Percentiles rank a stretch among this genome's conserved stretches.
Evolutionary conservation across 2,329 filamentous ascomycete genomes (phyloP).

Genomic region (Calonectria ilicicola): DNA sequence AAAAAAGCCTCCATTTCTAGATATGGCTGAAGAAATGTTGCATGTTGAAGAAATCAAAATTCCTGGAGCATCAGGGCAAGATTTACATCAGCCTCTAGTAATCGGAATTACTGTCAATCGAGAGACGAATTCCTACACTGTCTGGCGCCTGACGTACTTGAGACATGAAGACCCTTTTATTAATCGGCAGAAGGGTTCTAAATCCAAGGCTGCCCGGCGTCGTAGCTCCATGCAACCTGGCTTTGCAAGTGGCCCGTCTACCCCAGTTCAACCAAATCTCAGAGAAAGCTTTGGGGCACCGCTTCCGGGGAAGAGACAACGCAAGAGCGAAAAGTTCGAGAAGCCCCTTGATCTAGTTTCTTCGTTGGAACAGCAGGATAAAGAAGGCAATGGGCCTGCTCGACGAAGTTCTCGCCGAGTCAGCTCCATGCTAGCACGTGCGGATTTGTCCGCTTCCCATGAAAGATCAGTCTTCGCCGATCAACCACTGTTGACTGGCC

Average conservation of each 20-base stretch:
- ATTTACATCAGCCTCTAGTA: conserved; percentile 66
- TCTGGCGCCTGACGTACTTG: conserved; percentile 87
- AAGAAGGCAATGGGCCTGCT: conserved; percentile 62
- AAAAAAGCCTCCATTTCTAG: conserved; percentile 69
- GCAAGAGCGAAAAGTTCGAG: conserved; percentile 64
- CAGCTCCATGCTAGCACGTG: conserved; percentile 89
- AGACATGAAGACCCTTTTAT: conserved; percentile 72
- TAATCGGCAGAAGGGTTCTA: conserved; percentile 58
- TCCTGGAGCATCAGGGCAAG: conserved; percentile 53
- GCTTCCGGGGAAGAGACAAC: conserved; percentile 63
- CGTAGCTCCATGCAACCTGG: conserved; percentile 75
- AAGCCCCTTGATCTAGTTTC: conserved; percentile 73
- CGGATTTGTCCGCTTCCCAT: conserved; percentile 87
- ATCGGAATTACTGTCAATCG: conserved; percentile 86
- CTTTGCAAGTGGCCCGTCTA: conserved; percentile 79
- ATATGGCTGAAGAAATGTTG: conserved; percentile 83
- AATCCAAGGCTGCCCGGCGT: conserved; percentile 62
- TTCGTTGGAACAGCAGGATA: conserved; percentile 76
- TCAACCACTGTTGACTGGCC: conserved; percentile 57
- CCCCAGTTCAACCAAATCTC: conserved; percentile 77
- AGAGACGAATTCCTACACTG: conserved; percentile 80
- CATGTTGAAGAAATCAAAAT: conserved; percentile 80
- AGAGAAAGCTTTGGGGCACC: conserved; percentile 82
- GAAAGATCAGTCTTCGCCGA: conserved; percentile 86
- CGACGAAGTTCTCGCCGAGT: conserved; percentile 79